phyloP scores from a whole-genome alignment of 305 asterid species.

The Euphrasia arctica region DNA sequence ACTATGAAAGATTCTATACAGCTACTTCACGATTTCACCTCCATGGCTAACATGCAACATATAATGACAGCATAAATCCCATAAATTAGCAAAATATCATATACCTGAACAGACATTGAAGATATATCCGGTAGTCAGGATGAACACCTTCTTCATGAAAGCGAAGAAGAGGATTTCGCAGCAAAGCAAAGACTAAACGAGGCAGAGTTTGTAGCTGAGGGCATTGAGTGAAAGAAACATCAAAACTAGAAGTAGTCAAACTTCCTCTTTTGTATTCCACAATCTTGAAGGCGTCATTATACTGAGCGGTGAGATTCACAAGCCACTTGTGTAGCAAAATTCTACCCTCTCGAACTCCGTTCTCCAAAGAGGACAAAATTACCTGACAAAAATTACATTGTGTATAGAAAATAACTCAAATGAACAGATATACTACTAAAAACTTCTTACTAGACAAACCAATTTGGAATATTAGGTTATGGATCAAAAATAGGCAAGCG shows the following conservation, averaged over 20 bases:
- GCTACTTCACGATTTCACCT: conserved; percentile 9
- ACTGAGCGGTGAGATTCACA: conserved; percentile 89
- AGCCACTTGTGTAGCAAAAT: conserved; percentile 95
- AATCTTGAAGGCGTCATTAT: conserved; percentile 77
- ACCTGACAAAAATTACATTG: conserved; percentile 49
- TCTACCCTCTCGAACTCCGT: conserved; percentile 97
- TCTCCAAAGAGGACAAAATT: conserved; percentile 79
- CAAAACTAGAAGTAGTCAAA: conserved; percentile 48
- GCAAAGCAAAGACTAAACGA: conserved; percentile 88
- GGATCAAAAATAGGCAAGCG: conserved; percentile 13
- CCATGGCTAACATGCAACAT: not conserved
- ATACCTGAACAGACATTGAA: conserved; percentile 96
- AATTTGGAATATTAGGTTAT: conserved; percentile 3
- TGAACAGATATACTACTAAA: conserved; percentile 9
- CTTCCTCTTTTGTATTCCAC: conserved; percentile 57
- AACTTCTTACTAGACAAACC: conserved; percentile 6
- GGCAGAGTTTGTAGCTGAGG: conserved; percentile 90
- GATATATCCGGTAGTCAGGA: conserved; percentile 93
- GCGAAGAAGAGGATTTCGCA: conserved; percentile 92
- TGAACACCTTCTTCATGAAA: conserved; percentile 99
- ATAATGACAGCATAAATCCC: not conserved
- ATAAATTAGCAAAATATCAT: not conserved
- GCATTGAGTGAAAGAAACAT: conserved; percentile 88
- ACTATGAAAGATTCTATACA: no score
- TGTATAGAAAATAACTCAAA: conserved; percentile 18